Evolutionary conservation across 805 yeast species (phyloP).

Genomic region (Isabelozyma pseudorhagii): DNA sequence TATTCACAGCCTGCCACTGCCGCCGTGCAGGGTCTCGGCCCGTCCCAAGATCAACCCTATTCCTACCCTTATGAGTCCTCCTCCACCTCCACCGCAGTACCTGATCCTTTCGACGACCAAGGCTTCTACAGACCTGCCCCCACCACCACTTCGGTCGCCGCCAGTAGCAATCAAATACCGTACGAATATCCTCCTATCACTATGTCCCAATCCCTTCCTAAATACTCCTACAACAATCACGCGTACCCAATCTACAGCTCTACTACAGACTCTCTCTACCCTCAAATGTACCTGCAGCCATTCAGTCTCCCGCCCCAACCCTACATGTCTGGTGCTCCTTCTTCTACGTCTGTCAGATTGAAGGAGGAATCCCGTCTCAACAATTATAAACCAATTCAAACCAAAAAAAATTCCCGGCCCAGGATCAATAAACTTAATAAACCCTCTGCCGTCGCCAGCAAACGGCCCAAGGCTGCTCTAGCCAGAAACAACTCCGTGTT

Average conservation of each 20-base stretch:
- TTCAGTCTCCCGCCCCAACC: background rate
- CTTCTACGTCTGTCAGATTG: slow-evolving; percentile 1
- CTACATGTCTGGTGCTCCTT: background rate
- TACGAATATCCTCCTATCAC: no score
- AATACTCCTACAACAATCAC: slow-evolving; percentile 1
- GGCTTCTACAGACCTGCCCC: slow-evolving; percentile 1
- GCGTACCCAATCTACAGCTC: background rate
- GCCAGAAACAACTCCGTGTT: slow-evolving; percentile 5
- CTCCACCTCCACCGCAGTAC: background rate
- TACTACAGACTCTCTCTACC: background rate
- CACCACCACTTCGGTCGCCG: slow-evolving; percentile 4
- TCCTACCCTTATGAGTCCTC: no score
- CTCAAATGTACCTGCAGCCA: background rate
- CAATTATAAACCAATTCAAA: slow-evolving; percentile 32
- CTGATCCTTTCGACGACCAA: slow-evolving; percentile 1
- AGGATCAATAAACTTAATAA: slow-evolving; percentile 30
- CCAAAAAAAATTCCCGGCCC: slow-evolving; percentile 35
- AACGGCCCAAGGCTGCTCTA: background rate
- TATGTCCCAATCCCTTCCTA: background rate
- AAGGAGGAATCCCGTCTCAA: slow-evolving; percentile 1
- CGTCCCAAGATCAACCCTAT: background rate
- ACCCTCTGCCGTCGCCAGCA: slow-evolving; percentile 1
- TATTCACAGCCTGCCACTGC: background rate
- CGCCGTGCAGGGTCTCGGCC: background rate
- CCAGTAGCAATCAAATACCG: background rate